Evolutionary conservation across 23 red algal species (phyloP).

Genomic region (Gracilaria vermiculophylla): DNA sequence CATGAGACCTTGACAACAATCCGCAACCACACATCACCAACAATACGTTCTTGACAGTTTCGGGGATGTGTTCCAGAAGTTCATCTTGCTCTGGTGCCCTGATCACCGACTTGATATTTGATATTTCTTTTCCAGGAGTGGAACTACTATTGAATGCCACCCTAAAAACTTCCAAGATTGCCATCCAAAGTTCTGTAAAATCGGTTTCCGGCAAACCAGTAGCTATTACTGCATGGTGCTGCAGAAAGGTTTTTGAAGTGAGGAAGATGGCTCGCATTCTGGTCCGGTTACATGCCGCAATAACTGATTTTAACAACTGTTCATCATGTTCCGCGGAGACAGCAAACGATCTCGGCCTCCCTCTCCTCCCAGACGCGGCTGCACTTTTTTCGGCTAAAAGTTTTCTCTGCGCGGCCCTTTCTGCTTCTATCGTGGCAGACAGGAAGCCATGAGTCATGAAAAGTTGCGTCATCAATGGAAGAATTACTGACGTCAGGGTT

Average conservation of each 20-base stretch:
- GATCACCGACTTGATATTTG: background rate
- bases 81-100: conserved; percentile 39
- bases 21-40: conserved; percentile 85
- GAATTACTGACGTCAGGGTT: conserved; percentile 46
- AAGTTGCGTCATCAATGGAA: conserved; percentile 62
- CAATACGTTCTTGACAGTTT: conserved; percentile 88
- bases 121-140: background rate
- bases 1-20: conserved; percentile 31
- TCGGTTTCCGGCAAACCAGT: conserved; percentile 25
- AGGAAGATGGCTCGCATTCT: conserved; percentile 60
- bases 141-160: conserved; percentile 37
- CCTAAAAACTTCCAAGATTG: conserved; percentile 69
- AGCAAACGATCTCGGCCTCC: conserved; percentile 12
- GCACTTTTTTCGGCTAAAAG: conserved; percentile 31
- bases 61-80: conserved; percentile 81
- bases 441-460: conserved; percentile 53
- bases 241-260: conserved; percentile 68
- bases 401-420: conserved; percentile 53
- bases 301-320: conserved; percentile 38
- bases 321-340: conserved; percentile 50
- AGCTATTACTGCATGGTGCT: conserved; percentile 68
- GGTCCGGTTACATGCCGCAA: conserved; percentile 48
- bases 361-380: conserved; percentile 5
- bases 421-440: conserved; percentile 56
- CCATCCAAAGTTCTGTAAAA: conserved; percentile 67